Conservation (phyloP, 106 monocot species). For the Apostasia ramifera region DNA sequence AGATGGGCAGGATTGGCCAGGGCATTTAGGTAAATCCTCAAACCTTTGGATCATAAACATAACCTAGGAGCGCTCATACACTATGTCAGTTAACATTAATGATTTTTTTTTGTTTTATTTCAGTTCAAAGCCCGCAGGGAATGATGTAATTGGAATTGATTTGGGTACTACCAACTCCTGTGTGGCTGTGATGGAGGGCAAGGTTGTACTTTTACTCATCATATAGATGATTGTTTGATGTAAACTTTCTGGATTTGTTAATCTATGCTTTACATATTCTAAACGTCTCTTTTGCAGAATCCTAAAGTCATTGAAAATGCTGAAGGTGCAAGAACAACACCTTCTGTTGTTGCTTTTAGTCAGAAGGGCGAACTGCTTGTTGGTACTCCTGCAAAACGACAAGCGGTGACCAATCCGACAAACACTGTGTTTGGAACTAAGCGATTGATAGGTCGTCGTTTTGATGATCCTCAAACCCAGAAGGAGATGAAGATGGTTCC, state of each 20-base stretch:
- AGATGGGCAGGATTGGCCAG: constrained; percentile 42
- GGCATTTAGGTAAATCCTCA: constrained; percentile 47
- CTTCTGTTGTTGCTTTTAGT: constrained; percentile 74
- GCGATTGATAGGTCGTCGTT: constrained; percentile 71
- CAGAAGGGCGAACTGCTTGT: constrained; percentile 79
- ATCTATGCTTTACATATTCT: neutral
- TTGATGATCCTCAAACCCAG: constrained; percentile 79
- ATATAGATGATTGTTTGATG: neutral
- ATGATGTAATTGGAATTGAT: constrained; percentile 85
- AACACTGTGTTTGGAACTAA: constrained; percentile 85
- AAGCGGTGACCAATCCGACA: constrained; percentile 80
- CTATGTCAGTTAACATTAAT: neutral
- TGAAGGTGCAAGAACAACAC: constrained; percentile 74
- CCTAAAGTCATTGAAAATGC: constrained; percentile 85
- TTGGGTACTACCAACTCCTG: constrained; percentile 88
- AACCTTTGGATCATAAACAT: neutral
- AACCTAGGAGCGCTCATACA: neutral
- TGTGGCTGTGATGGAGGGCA: constrained; percentile 86
- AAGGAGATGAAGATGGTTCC: constrained; percentile 98
- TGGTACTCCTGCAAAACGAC: constrained; percentile 84
- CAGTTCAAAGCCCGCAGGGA: constrained; percentile 64
- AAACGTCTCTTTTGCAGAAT: constrained; percentile 28
- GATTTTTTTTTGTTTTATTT: neutral
- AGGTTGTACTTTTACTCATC: constrained; percentile 32
- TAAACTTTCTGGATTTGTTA: neutral